Percentiles rank a stretch among this genome's conserved stretches.
These are phyloP conservation scores for Podaxis pistillaris DNA, from an alignment of 768 basidiomycete species.

Conservation along the genomic window DNA sequence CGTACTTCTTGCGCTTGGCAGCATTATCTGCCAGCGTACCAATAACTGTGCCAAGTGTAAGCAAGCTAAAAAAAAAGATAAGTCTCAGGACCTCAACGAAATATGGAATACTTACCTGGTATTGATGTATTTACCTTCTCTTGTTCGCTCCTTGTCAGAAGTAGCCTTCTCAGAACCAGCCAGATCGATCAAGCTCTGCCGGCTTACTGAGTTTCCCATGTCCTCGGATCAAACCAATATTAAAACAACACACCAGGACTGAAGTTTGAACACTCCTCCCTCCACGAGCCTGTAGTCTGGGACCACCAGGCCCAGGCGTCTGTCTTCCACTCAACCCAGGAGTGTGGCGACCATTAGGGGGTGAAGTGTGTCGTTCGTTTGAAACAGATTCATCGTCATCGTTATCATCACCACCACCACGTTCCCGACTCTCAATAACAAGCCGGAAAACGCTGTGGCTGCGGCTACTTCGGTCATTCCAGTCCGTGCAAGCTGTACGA, in stretches of 20 bases:
- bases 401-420: conserved; percentile 48
- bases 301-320: conserved; percentile 47
- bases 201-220: neutral
- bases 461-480: conserved; percentile 94
- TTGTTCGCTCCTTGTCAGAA: conserved; percentile 91
- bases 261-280: conserved; percentile 79
- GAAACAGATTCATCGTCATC: conserved; percentile 45
- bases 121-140: conserved; percentile 97
- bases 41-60: conserved; percentile 93
- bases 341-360: conserved; percentile 37
- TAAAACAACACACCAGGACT: conserved; percentile 51
- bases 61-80: conserved; percentile 49
- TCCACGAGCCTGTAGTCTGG: conserved; percentile 72
- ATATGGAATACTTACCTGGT: conserved; percentile 50
- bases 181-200: conserved; percentile 87
- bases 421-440: conserved; percentile 85
- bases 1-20: conserved; percentile 67
- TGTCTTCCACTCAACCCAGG: conserved; percentile 44
- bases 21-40: conserved; percentile 89
- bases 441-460: conserved; percentile 94
- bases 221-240: neutral
- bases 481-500: conserved; percentile 94
- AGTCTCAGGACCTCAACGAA: neutral
- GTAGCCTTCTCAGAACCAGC: conserved; percentile 98
- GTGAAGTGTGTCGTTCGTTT: conserved; percentile 40